These are phyloP conservation scores for Sporothrix euskadiensis DNA, from an alignment of 2,329 filamentous ascomycete species.

Conservation along the genomic window DNA sequence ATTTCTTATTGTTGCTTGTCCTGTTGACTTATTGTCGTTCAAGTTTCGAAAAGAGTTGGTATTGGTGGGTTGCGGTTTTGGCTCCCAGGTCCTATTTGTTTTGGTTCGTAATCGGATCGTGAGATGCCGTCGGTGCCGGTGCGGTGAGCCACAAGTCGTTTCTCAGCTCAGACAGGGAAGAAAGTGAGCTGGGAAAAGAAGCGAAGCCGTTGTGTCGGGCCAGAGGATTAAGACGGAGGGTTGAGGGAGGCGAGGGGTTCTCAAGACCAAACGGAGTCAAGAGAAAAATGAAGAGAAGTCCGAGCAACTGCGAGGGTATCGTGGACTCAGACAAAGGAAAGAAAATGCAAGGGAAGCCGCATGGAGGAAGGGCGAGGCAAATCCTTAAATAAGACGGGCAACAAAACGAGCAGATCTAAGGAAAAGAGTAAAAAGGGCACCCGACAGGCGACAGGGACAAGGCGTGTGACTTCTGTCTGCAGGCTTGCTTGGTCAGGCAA, in stretches of 20 bases:
- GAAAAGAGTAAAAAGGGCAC: not conserved
- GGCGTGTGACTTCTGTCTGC: constrained; percentile 23
- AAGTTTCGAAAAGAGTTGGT: not conserved
- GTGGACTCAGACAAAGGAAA: not conserved
- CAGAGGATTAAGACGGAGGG: not conserved
- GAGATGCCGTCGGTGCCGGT: constrained; percentile 2
- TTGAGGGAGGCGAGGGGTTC: not conserved
- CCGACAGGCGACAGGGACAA: not conserved
- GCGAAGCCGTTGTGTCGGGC: not conserved
- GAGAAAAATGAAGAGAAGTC: not conserved
- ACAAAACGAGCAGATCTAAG: not conserved
- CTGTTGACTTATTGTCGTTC: not conserved
- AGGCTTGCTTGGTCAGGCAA: constrained; percentile 21
- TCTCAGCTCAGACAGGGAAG: not conserved
- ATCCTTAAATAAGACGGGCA: not conserved
- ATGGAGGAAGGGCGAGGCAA: not conserved
- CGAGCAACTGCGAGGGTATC: not conserved
- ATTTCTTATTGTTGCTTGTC: not conserved
- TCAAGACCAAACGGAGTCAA: not conserved
- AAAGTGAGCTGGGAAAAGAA: not conserved
- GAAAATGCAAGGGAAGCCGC: not conserved
- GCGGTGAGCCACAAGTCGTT: not conserved
- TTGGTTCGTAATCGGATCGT: constrained; percentile 9
- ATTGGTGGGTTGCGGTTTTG: not conserved
- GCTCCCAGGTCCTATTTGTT: not conserved